phyloP scores from a whole-genome alignment of 2,329 filamentous ascomycete genomes.

The Incumbomyces delicatus region DNA sequence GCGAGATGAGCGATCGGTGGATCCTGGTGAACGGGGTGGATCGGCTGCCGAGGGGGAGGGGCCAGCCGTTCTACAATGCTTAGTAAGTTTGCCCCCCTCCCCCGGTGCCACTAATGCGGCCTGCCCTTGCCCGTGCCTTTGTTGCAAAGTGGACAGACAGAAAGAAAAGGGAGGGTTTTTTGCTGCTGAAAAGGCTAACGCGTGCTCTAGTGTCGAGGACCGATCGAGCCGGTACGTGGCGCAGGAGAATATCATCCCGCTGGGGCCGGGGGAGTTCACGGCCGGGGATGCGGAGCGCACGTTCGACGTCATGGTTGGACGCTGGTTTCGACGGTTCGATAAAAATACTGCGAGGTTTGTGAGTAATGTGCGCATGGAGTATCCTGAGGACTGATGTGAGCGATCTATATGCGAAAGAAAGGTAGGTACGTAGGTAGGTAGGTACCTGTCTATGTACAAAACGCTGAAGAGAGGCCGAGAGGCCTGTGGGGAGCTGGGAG shows the following conservation, averaged over 20 bases:
- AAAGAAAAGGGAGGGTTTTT: too few relatives aligned
- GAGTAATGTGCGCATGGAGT: constrained; percentile 73
- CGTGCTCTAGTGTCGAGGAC: constrained; percentile 43
- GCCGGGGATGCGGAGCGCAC: constrained; percentile 28
- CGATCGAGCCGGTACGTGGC: constrained; percentile 64
- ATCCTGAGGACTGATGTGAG: constrained; percentile 62
- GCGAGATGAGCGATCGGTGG: constrained; percentile 52
- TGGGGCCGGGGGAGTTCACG: constrained; percentile 44
- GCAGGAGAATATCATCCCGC: constrained; percentile 67
- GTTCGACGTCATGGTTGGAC: constrained; percentile 49
- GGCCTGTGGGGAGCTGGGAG: too few relatives aligned
- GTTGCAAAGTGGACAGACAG: background rate
- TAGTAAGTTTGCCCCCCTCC: constrained; percentile 50
- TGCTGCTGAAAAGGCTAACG: background rate
- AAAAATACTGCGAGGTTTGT: constrained; percentile 56
- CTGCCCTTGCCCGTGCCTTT: constrained; percentile 5
- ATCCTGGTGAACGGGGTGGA: constrained; percentile 56
- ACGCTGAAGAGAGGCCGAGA: too few relatives aligned
- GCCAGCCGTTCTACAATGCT: constrained; percentile 74
- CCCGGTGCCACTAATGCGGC: background rate
- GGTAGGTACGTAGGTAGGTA: too few relatives aligned
- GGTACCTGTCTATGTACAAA: too few relatives aligned
- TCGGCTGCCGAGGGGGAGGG: constrained; percentile 46
- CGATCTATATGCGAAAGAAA: too few relatives aligned
- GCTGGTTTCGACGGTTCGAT: constrained; percentile 84